These are phyloP conservation scores for Monosporozyma servazzii DNA, from an alignment of 805 yeast species.

Conservation along the genomic window DNA sequence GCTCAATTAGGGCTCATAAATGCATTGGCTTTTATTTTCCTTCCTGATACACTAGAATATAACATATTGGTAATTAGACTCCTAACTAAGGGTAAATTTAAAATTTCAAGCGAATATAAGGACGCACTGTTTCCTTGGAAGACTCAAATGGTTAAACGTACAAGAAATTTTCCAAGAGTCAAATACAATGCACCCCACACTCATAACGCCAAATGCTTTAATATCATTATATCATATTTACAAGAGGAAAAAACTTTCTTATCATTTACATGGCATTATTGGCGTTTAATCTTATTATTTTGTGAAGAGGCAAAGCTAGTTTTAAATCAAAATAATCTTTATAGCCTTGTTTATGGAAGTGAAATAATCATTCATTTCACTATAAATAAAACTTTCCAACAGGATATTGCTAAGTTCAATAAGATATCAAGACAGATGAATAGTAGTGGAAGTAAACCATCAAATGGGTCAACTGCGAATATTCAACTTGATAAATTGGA, in stretches of 20 bases:
- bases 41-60: slow-evolving; percentile 22
- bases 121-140: slow-evolving; percentile 19
- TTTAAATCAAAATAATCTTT: neutral
- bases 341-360: neutral
- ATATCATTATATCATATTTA: slow-evolving; percentile 25
- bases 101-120: neutral
- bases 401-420: neutral
- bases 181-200: neutral
- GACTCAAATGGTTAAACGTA: neutral
- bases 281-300: slow-evolving; percentile 17
- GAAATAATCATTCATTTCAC: neutral
- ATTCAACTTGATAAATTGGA: neutral
- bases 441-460: neutral
- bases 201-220: slow-evolving; percentile 12
- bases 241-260: slow-evolving; percentile 21
- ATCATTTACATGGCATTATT: slow-evolving; percentile 29
- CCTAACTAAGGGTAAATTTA: neutral
- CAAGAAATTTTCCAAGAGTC: neutral
- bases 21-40: slow-evolving; percentile 25
- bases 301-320: neutral
- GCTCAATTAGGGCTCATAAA: slow-evolving; percentile 26
- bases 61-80: slow-evolving; percentile 7
- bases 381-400: neutral
- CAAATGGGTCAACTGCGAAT: neutral
- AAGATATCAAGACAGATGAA: neutral